Conservation (phyloP, 495 filamentous ascomycete genomes). For the Bombardia bombarda region DNA sequence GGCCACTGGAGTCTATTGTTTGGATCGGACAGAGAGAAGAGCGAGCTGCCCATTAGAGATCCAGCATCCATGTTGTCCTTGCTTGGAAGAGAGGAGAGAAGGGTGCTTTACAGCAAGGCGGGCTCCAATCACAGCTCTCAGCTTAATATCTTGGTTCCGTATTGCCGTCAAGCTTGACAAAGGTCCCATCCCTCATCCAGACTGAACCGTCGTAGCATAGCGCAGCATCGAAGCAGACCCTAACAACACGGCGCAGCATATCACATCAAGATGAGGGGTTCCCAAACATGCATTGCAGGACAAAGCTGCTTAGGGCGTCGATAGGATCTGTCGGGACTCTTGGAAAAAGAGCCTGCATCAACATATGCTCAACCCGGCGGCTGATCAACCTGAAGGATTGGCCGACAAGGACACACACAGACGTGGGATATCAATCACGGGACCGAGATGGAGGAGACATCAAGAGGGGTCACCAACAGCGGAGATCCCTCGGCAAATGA, state of each 20-base stretch:
- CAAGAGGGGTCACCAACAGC: neutral
- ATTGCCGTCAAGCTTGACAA: conserved; percentile 4
- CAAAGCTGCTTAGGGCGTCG: neutral
- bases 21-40: neutral
- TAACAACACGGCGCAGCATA: too few relatives aligned
- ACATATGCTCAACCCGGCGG: neutral
- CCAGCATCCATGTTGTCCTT: neutral
- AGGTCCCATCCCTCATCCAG: neutral
- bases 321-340: neutral
- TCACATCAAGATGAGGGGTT: conserved; percentile 15
- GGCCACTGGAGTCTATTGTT: too few relatives aligned
- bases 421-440: neutral
- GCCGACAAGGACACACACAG: neutral
- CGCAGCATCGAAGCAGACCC: too few relatives aligned
- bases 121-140: conserved; percentile 12
- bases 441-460: neutral
- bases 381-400: conserved; percentile 1
- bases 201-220: conserved; percentile 3
- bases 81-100: neutral
- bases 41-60: neutral
- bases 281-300: conserved; percentile 17
- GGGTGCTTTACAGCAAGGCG: neutral
- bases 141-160: neutral
- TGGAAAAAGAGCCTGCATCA: neutral
- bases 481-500: conserved; percentile 9